phyloP scores from a whole-genome alignment of 2,329 filamentous ascomycete genomes.

The Ceratocystis colombiana region DNA sequence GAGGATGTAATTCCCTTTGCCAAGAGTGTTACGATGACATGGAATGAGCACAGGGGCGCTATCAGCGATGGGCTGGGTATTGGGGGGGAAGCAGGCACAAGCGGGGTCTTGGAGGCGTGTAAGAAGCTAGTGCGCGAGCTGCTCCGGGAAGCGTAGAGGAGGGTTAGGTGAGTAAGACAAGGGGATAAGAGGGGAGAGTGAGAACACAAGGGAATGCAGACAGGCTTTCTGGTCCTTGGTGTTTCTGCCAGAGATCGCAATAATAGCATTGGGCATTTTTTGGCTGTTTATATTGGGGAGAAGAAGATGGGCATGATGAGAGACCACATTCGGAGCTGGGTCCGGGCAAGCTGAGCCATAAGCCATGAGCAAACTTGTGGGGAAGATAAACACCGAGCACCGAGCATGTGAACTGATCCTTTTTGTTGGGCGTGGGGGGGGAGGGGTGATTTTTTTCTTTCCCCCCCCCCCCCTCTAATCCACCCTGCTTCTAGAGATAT shows the following conservation, averaged over 20 bases:
- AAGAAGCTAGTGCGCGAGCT: conserved; percentile 8
- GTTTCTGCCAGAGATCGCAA: too few species aligned
- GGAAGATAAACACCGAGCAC: not conserved
- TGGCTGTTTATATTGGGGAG: too few species aligned
- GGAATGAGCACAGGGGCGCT: not conserved
- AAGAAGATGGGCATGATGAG: too few species aligned
- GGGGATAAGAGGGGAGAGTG: not conserved
- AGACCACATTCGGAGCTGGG: not conserved
- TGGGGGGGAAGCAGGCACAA: not conserved
- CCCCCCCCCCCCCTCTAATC: too few species aligned
- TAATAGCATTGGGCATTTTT: too few species aligned
- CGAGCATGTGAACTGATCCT: too few species aligned
- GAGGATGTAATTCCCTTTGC: not conserved
- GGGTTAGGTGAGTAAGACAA: not conserved
- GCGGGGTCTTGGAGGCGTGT: conserved; percentile 16
- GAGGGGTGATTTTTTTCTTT: not conserved
- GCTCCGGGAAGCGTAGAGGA: not conserved
- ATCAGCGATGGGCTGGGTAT: not conserved
- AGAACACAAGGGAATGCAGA: not conserved
- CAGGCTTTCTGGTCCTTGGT: not conserved
- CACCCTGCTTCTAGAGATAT: too few species aligned
- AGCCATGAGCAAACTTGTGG: not conserved
- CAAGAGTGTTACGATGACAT: not conserved
- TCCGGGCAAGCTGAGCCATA: too few species aligned
- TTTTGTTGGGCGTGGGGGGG: not conserved